Percentiles rank a stretch among this genome's conserved stretches.
phyloP scores from a whole-genome alignment of 225 moss, liverwort and hornwort species.

The Marchantia polymorpha region DNA sequence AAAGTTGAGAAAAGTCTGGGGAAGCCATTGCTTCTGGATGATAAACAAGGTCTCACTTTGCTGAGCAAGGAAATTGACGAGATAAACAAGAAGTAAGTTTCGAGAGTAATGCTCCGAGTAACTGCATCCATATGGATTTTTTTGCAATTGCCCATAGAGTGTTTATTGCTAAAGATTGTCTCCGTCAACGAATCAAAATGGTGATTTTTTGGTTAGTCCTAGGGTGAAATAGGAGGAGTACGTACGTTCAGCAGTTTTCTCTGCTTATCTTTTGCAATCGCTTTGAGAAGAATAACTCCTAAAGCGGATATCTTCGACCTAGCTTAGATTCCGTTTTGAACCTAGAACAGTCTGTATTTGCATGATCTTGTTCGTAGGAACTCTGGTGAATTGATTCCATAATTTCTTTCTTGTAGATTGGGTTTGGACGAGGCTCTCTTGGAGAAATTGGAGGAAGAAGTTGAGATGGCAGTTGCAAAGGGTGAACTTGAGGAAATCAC shows the following conservation, averaged over 20 bases:
- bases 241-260: no score
- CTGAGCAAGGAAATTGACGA: slow-evolving; percentile 81
- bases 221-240: not conserved
- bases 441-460: slow-evolving; percentile 82
- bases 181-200: not conserved
- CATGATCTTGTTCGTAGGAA: no score
- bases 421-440: slow-evolving; percentile 69
- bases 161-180: no score
- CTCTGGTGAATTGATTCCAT: no score
- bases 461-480: slow-evolving; percentile 69
- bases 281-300: no score
- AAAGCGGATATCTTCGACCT: no score
- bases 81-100: slow-evolving; percentile 72
- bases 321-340: no score
- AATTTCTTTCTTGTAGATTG: slow-evolving; percentile 38
- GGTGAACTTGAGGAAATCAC: slow-evolving; percentile 75
- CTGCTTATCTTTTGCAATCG: no score
- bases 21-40: slow-evolving; percentile 65
- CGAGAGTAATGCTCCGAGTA: not conserved
- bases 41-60: slow-evolving; percentile 59
- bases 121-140: not conserved
- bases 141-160: not conserved
- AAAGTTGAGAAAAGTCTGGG: slow-evolving; percentile 93
- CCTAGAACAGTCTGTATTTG: no score
- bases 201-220: no score